These are phyloP conservation scores for Oidiodendron maius DNA, from an alignment of 495 filamentous ascomycete genomes.

Conservation along the genomic window DNA sequence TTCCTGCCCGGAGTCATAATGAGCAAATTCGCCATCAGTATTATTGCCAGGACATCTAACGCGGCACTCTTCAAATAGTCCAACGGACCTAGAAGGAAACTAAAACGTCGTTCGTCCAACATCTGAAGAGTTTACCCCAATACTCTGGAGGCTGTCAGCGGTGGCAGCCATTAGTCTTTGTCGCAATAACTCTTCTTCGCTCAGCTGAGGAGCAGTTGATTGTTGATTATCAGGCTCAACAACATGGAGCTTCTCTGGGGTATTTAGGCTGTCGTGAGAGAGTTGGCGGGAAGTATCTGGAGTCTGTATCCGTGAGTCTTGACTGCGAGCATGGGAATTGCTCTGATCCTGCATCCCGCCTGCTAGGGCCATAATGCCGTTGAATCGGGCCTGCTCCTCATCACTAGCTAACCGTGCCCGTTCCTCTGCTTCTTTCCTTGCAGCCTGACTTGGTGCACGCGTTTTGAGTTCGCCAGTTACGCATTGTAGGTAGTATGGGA, in stretches of 20 bases:
- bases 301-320: not conserved
- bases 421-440: conserved; percentile 74
- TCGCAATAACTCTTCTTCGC: conserved; percentile 1
- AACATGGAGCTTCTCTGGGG: conserved; percentile 9
- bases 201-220: conserved; percentile 1
- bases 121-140: not conserved
- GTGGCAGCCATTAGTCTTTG: not conserved
- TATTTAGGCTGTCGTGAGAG: not conserved
- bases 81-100: too few relatives aligned
- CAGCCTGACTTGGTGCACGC: conserved; percentile 75
- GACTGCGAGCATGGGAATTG: not conserved
- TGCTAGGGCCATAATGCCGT: conserved; percentile 61
- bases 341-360: conserved; percentile 21
- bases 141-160: not conserved
- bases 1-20: too few relatives aligned
- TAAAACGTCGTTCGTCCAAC: not conserved
- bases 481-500: conserved; percentile 83
- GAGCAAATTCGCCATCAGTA: too few relatives aligned
- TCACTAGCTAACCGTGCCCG: conserved; percentile 58
- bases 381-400: conserved; percentile 66
- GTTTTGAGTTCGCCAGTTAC: conserved; percentile 95
- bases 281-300: not conserved
- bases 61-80: too few relatives aligned
- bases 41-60: too few relatives aligned
- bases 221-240: conserved; percentile 10